Evolutionary conservation across 208 protist species (phyloP).

Genomic region (Tritrichomonas musculus): DNA sequence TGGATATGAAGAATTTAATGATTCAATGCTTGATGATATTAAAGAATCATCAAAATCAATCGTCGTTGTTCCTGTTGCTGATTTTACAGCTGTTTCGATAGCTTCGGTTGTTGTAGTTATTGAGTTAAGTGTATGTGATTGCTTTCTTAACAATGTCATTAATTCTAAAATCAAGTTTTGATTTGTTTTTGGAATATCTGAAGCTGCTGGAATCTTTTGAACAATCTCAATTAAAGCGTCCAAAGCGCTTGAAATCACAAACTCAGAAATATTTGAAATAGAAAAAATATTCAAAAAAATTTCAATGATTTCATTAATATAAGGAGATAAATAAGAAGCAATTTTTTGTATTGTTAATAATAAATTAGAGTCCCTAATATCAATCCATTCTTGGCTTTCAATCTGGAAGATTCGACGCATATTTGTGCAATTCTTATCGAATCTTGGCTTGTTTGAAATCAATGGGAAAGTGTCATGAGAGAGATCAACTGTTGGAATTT

Average conservation of each 20-base stretch:
- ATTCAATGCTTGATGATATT: too few relatives aligned
- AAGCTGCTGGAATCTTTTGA: neutral
- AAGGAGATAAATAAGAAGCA: neutral
- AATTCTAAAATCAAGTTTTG: neutral
- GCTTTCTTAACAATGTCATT: neutral
- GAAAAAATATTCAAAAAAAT: neutral
- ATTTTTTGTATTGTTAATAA: neutral
- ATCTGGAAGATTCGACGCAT: neutral
- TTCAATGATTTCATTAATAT: neutral
- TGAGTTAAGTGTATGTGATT: too few relatives aligned
- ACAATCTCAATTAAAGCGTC: neutral
- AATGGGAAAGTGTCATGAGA: too few relatives aligned
- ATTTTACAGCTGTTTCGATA: too few relatives aligned
- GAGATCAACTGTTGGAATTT: neutral
- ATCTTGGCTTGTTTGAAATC: neutral
- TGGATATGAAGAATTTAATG: too few relatives aligned
- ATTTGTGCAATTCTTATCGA: neutral
- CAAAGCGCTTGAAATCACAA: neutral
- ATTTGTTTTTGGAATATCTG: neutral
- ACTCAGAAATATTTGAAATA: neutral
- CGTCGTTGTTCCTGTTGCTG: too few relatives aligned
- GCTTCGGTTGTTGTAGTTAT: too few relatives aligned
- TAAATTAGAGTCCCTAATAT: neutral
- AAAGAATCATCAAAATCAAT: too few relatives aligned
- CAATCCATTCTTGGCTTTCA: constrained; percentile 5